These are phyloP conservation scores for Piromyces sp. DNA, from an alignment of 192 early-diverging fungal genomes.

Conservation along the genomic window DNA sequence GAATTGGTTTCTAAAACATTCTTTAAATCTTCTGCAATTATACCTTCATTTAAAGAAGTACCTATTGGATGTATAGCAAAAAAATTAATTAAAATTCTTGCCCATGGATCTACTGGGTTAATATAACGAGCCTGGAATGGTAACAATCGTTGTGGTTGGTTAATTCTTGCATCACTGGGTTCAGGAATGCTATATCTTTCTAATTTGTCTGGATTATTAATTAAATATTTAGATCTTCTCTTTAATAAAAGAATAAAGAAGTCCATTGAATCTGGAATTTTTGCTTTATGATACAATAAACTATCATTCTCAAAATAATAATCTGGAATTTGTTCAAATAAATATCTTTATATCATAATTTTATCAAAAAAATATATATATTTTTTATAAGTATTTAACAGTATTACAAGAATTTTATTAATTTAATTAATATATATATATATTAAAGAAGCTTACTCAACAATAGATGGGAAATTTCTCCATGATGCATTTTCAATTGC, in stretches of 20 bases:
- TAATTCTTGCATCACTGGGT: background rate
- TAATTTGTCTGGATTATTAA: background rate
- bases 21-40: background rate
- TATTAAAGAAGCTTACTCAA: background rate
- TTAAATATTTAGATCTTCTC: background rate
- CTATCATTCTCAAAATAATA: background rate
- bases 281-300: background rate
- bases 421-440: too few relatives aligned
- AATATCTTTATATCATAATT: background rate
- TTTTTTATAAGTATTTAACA: too few relatives aligned
- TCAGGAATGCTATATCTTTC: background rate
- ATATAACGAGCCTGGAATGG: background rate
- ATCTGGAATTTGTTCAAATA: background rate
- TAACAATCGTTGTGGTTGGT: background rate
- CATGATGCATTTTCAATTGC: background rate
- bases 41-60: background rate
- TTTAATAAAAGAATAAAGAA: background rate
- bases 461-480: background rate
- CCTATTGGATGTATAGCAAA: background rate
- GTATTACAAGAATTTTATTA: too few relatives aligned
- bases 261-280: background rate
- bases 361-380: background rate
- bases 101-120: background rate
- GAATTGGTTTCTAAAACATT: background rate
- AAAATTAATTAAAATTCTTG: background rate